Evolutionary conservation across 2,329 filamentous ascomycete species (phyloP).

Genomic region (Akanthomyces dipterigenus): DNA sequence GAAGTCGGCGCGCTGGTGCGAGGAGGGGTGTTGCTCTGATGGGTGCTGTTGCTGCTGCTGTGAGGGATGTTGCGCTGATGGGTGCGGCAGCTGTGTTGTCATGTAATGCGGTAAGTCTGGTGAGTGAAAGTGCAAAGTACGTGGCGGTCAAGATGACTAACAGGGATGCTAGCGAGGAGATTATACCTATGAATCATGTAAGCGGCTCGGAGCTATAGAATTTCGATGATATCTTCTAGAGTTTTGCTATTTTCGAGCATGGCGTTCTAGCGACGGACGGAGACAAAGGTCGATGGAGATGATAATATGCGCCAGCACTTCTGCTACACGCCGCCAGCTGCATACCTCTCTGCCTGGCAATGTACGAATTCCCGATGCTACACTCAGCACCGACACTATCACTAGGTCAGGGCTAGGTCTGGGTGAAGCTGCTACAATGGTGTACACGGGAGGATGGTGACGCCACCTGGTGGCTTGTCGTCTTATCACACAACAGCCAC

Average conservation of each 20-base stretch:
- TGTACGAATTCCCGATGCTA: not conserved
- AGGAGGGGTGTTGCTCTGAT: conserved; percentile 24
- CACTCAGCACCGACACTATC: not conserved
- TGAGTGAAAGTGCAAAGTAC: not conserved
- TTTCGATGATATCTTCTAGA: not conserved
- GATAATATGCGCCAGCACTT: not conserved
- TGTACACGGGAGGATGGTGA: not conserved
- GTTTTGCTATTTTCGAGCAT: not conserved
- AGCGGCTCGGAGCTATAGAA: not conserved
- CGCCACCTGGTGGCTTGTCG: not conserved
- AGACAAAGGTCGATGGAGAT: not conserved
- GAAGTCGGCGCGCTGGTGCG: conserved; percentile 31
- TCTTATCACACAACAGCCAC: not conserved
- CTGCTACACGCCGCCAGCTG: not conserved
- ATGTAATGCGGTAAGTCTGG: conserved; percentile 7
- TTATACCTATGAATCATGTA: not conserved
- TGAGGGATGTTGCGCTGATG: conserved; percentile 24
- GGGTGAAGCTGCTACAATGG: not conserved
- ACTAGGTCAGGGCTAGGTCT: not conserved
- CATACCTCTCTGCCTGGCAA: not conserved
- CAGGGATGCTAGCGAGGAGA: not conserved
- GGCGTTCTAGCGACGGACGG: not conserved
- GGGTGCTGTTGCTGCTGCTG: conserved; percentile 4
- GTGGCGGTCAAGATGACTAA: not conserved
- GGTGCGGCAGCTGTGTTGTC: not conserved